Evolutionary conservation across 176 grass and related monocot species (phyloP).

Genomic region (Carex pumila): DNA sequence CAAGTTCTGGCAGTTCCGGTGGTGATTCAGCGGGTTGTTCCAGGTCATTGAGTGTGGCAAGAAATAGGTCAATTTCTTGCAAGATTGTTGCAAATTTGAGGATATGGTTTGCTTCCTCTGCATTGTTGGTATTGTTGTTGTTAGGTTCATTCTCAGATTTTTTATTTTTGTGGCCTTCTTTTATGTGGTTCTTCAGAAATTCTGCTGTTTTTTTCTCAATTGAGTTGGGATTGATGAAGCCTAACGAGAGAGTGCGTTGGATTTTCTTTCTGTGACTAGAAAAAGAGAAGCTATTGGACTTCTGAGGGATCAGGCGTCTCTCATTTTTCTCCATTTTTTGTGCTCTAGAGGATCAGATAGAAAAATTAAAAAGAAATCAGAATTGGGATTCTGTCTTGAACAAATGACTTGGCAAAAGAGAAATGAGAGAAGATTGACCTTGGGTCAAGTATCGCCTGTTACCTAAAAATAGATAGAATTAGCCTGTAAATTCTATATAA

Average conservation of each 20-base stretch:
- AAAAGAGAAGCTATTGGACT: slow-evolving; percentile 89
- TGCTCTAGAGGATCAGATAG: neutral
- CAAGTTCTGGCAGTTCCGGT: slow-evolving; percentile 37
- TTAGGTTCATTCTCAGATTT: neutral
- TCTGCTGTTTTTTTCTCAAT: slow-evolving; percentile 6
- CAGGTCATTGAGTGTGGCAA: slow-evolving; percentile 6
- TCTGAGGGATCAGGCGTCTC: slow-evolving; percentile 32
- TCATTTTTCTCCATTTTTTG: slow-evolving; percentile 36
- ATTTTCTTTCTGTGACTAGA: slow-evolving; percentile 43
- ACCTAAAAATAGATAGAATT: neutral
- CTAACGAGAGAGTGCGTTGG: slow-evolving; percentile 77
- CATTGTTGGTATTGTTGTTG: neutral
- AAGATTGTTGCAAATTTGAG: slow-evolving; percentile 44
- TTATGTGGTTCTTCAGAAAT: slow-evolving; percentile 12
- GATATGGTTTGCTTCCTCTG: neutral
- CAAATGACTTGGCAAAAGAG: neutral
- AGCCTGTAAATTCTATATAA: neutral
- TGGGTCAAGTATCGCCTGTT: slow-evolving; percentile 1
- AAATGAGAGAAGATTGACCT: neutral
- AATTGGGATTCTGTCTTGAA: neutral
- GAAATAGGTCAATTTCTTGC: slow-evolving; percentile 52
- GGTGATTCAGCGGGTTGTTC: neutral
- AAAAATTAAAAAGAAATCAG: neutral
- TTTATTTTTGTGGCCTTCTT: neutral
- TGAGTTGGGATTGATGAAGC: slow-evolving; percentile 43